Percentiles rank a stretch among this genome's conserved stretches.
Conservation (phyloP, 352 stramenopile species). For the Elongisporangium prolatum region DNA sequence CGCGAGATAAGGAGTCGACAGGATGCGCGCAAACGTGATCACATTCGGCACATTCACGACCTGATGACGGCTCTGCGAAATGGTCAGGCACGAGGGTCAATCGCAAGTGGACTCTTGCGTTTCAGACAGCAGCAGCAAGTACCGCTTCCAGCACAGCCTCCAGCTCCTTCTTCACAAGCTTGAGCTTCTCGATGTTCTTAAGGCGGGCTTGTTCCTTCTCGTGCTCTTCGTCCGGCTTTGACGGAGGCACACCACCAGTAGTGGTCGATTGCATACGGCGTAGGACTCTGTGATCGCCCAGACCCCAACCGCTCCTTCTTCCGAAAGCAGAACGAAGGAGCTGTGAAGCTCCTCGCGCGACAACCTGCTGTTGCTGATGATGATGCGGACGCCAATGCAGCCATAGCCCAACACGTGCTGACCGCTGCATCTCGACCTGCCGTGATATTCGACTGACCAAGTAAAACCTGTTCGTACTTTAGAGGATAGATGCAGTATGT, state of each 20-base stretch:
- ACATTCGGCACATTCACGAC: constrained; percentile 75
- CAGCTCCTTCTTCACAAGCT: not conserved
- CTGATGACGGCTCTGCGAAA: constrained; percentile 33
- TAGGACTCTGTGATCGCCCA: not conserved
- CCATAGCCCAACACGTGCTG: not conserved
- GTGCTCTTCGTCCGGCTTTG: not conserved
- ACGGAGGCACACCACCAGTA: too few relatives aligned
- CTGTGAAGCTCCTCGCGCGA: not conserved
- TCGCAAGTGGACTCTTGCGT: not conserved
- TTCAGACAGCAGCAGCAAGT: not conserved
- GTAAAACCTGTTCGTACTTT: not conserved
- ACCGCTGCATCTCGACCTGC: not conserved
- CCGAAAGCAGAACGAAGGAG: not conserved
- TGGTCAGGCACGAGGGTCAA: not conserved
- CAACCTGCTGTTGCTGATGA: not conserved
- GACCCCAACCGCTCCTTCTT: not conserved
- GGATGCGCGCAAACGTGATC: constrained; percentile 75
- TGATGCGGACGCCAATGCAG: not conserved
- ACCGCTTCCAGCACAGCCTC: not conserved
- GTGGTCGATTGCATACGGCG: not conserved
- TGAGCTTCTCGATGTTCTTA: not conserved
- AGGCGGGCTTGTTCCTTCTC: not conserved
- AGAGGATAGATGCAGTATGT: not conserved
- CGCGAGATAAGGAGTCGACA: constrained; percentile 70
- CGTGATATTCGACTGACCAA: not conserved